Conservation (phyloP, 371 early-diverging fungal genomes). For the Nosema muscidifuracis region DNA sequence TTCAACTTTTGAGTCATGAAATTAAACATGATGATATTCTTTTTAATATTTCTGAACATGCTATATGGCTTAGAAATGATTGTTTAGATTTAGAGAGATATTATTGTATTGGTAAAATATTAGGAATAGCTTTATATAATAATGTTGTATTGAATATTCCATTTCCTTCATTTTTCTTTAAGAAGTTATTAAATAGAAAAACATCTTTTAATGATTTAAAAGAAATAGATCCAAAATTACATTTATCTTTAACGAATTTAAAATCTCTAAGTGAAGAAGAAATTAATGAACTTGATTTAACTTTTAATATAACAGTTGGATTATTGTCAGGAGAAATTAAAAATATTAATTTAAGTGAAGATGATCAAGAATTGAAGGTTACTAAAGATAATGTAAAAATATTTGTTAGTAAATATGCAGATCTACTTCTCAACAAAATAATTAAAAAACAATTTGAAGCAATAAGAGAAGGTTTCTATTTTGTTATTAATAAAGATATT, state of each 20-base stretch:
- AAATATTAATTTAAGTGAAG: constrained; percentile 61
- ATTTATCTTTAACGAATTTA: constrained; percentile 61
- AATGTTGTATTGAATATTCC: constrained; percentile 66
- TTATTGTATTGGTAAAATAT: constrained; percentile 66
- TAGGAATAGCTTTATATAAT: constrained; percentile 73
- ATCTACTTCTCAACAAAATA: constrained; percentile 71
- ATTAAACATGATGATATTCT: constrained; percentile 57
- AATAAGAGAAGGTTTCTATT: constrained; percentile 77
- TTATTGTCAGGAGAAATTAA: constrained; percentile 12
- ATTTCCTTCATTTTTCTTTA: constrained; percentile 66
- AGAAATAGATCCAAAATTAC: constrained; percentile 65
- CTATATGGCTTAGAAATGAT: constrained; percentile 65
- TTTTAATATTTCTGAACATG: constrained; percentile 65
- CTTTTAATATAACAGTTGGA: constrained; percentile 28
- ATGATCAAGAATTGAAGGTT: constrained; percentile 65
- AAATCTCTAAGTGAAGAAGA: constrained; percentile 66
- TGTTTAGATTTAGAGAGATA: constrained; percentile 63
- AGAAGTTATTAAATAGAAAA: constrained; percentile 71
- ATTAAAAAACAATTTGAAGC: constrained; percentile 75
- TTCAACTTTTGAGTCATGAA: constrained; percentile 66
- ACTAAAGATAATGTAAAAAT: constrained; percentile 66
- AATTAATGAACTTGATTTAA: constrained; percentile 68
- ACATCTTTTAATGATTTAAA: constrained; percentile 68
- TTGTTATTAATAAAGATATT: constrained; percentile 67
- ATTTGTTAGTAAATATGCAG: constrained; percentile 71